Conservation (phyloP, 371 early-diverging fungal genomes). For the Dichotomocladium elegans region DNA sequence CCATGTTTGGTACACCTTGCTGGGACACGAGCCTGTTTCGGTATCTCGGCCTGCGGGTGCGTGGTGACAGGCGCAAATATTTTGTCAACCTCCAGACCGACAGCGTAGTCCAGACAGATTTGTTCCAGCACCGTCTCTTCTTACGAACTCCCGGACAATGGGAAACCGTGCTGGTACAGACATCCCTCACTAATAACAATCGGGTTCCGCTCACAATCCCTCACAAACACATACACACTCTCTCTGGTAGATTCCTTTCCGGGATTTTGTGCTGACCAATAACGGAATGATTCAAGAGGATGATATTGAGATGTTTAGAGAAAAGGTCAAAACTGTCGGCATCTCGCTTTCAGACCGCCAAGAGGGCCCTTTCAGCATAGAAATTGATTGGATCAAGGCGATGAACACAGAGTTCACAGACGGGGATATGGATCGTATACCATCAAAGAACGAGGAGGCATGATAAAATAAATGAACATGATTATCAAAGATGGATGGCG, state of each 20-base stretch:
- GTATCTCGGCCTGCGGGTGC: constrained; percentile 78
- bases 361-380: constrained; percentile 84
- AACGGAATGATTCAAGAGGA: constrained; percentile 83
- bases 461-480: too few relatives aligned
- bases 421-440: constrained; percentile 57
- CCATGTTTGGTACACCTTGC: constrained; percentile 71
- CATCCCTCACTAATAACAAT: not conserved
- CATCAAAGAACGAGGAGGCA: not conserved
- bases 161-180: constrained; percentile 81
- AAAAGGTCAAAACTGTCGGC: constrained; percentile 85
- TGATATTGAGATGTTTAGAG: constrained; percentile 81
- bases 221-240: too few relatives aligned
- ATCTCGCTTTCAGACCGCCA: constrained; percentile 79
- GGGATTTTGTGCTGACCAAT: constrained; percentile 86
- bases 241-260: constrained; percentile 75
- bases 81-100: constrained; percentile 91
- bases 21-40: constrained; percentile 86
- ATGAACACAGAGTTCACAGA: constrained; percentile 71
- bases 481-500: too few relatives aligned
- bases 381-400: constrained; percentile 87
- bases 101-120: constrained; percentile 72
- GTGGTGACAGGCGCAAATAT: constrained; percentile 77
- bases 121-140: constrained; percentile 90
- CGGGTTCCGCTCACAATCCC: too few relatives aligned
- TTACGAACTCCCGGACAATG: constrained; percentile 83